Base-by-base conservation (phyloP, 768 basidiomycete genomes). In the Mrakia blollopis region DNA sequence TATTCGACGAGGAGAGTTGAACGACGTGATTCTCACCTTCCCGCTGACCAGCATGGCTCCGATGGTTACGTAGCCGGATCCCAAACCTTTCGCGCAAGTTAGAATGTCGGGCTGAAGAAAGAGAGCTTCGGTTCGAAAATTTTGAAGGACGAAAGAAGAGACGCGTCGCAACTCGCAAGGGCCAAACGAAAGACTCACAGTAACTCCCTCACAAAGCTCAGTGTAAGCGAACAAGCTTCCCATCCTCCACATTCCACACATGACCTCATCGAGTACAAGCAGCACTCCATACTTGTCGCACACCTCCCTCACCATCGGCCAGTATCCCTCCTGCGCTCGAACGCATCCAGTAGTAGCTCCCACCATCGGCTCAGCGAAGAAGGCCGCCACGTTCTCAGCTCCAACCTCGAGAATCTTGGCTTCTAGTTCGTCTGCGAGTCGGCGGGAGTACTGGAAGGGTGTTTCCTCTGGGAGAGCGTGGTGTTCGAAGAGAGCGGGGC, bases 201-300 rank as follows among this genome's bases (percentile, higher is more conserved):
- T 84, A 52, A 86, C 88, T 35, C 89, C 89, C 80, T 93, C 92
- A 50, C 91, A 92, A 79, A 89, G 89, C 60, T 88, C 90, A 81
- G 94, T 87, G 93, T 93, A 94, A 28, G 88, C 91, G 81, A 94
- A 93, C 62, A 92, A 81, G 11, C 91, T 92, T 3, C 93, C 93
- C 89, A 94, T 92, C 39, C 92, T 91, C 25, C 61, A 25, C 30
- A 68, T 73, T n/a, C 30, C 32, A 44, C 37, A 73, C 93, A 95
- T 94, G 65, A 94, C 91, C 84, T 95, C 94, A 80, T 96, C 94
- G 50, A 94, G 87, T 60, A 94, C 92, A 83, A 94, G 90, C 25
- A 96, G 83, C 0, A 80, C 83, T 1, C 83, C 84, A 60, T 85
- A 80, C 65, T 80, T 80, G 30, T 84, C 79, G 88, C 91, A 57